Evolutionary conservation across 148 eudicot species (phyloP), one percentile per base, ranked within the genome.

Genomic region (Drosera capensis): DNA sequence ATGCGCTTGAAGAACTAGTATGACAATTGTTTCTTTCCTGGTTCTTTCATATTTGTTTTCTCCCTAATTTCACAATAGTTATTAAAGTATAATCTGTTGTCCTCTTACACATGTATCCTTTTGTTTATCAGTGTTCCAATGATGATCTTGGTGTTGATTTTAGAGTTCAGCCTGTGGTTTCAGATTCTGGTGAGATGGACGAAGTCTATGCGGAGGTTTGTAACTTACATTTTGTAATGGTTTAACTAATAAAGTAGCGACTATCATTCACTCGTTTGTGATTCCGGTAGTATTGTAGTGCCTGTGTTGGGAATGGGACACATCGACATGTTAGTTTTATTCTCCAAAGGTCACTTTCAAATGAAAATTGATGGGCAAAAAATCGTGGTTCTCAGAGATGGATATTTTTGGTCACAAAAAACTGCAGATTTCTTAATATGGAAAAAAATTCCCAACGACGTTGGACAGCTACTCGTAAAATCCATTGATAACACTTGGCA

Each of bases 171-270:
- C 80, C 82, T 59, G 74, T 72, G 13, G 36, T 75, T 67, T 68
- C 92, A 49, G 70, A 56, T 64, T 53, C 63, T 20, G 48, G 29
- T 35, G 74, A 66, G 59, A 69, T 62, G 56, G 77, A 71, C 56
- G 94, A 83, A 72, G 55, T 80, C 57, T 62, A 67, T 64, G 90
- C 71, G n/a, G 77, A 83, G 94, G 94, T 82, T 8, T 14, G 21
- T 24, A 20, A 24, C 5, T 21, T 40, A 39, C 31, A 29, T 30
- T 37, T 7, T 5, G 20, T 28, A 23, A 23, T 25, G n/a, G n/a
- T 19, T 12, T 56, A 21, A 9, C 12, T 41, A 2, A 5, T 40
- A 49, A n/a, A n/a, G n/a, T n/a, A n/a, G n/a, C n/a, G n/a, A n/a
- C n/a, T n/a, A n/a, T n/a, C n/a, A n/a, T n/a, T n/a, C n/a, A n/a